These are phyloP conservation scores for Rhytidiadelphus loreus DNA, from an alignment of 225 moss, liverwort and hornwort species.

Conservation along the genomic window DNA sequence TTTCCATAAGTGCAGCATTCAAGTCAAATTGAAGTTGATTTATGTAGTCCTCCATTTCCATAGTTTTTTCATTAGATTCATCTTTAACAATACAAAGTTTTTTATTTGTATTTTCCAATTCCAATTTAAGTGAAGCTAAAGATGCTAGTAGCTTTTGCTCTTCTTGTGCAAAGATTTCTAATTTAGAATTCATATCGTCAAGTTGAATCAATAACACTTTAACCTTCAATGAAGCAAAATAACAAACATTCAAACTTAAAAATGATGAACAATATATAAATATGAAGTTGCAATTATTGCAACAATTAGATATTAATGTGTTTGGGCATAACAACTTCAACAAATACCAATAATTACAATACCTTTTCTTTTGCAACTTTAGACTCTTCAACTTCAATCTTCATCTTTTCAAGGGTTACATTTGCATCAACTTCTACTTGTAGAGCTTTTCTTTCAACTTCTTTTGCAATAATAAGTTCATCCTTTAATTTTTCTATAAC, in stretches of 20 bases:
- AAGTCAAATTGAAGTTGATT: conserved; percentile 15
- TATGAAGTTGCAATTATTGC: not conserved
- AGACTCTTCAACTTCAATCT: conserved; percentile 15
- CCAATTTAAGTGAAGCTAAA: conserved; percentile 9
- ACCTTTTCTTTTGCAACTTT: conserved; percentile 23
- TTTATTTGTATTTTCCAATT: conserved; percentile 3
- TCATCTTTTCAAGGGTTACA: not conserved
- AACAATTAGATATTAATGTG: not conserved
- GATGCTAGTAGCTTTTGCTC: conserved; percentile 9
- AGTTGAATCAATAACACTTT: conserved; percentile 18
- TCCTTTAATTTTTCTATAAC: conserved; percentile 10
- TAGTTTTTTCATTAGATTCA: conserved; percentile 3
- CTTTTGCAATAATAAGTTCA: conserved; percentile 12
- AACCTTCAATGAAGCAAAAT: conserved; percentile 12
- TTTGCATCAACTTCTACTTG: not conserved
- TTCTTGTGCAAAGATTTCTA: not conserved
- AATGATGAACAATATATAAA: too few species aligned
- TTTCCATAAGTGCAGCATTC: not conserved
- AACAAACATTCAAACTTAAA: not conserved
- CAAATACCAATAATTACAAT: not conserved
- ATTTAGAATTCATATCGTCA: conserved; percentile 5
- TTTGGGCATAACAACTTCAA: not conserved
- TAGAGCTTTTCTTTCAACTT: conserved; percentile 5
- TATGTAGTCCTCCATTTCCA: conserved; percentile 6
- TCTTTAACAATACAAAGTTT: not conserved